Conservation (phyloP, 345 rosid species). For the Hibiscus tridactylites region DNA sequence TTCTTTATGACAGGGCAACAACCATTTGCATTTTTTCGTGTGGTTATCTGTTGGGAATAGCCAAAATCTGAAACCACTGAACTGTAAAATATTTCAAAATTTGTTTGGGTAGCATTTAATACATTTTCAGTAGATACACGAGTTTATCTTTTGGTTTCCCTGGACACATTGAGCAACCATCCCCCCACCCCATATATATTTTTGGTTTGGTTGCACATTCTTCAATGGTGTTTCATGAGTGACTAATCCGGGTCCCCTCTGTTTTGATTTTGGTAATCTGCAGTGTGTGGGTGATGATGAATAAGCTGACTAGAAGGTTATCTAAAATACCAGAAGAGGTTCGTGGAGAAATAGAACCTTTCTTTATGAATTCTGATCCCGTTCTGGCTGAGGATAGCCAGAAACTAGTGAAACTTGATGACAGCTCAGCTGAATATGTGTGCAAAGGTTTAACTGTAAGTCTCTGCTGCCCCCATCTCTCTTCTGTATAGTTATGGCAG, state of each 20-base stretch:
- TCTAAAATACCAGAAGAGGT: constrained; percentile 93
- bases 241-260: constrained; percentile 1
- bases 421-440: constrained; percentile 59
- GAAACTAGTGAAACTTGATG: constrained; percentile 80
- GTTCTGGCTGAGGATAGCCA: constrained; percentile 73
- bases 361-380: constrained; percentile 63
- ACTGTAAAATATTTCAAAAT: neutral
- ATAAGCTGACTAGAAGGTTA: constrained; percentile 82
- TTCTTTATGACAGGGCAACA: neutral
- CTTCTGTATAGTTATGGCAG: neutral
- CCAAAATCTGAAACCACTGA: neutral
- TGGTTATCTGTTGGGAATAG: neutral
- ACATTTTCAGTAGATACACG: neutral
- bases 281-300: constrained; percentile 99
- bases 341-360: constrained; percentile 75
- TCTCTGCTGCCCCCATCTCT: neutral
- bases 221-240: neutral
- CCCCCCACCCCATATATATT: neutral
- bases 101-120: neutral
- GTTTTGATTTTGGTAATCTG: constrained; percentile 17
- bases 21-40: neutral
- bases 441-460: constrained; percentile 82
- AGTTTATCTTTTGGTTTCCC: neutral
- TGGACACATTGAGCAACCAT: neutral
- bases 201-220: neutral